Conservation (phyloP, 2,329 filamentous ascomycete species). For the Elsinoe necatrix region DNA sequence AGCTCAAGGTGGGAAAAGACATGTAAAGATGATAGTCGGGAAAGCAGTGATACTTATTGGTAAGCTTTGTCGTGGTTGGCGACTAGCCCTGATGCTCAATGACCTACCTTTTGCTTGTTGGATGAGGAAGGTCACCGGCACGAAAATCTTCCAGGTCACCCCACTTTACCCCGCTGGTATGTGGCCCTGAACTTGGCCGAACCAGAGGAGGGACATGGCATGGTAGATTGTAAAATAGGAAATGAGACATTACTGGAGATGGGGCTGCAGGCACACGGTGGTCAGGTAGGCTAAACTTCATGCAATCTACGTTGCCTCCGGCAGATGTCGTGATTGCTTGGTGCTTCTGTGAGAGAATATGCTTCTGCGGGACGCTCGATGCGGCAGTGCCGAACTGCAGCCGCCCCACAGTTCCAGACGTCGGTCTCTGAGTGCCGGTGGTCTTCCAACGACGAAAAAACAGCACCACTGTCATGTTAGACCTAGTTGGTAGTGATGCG, state of each 20-base stretch:
- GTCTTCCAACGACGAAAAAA: neutral
- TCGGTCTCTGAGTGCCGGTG: neutral
- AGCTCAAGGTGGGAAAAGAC: neutral
- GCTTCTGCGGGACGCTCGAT: neutral
- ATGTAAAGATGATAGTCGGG: neutral
- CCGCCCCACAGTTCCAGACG: neutral
- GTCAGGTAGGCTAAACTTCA: neutral
- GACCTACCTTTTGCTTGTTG: neutral
- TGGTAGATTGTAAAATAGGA: neutral
- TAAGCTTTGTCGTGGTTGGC: neutral
- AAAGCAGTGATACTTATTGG: neutral
- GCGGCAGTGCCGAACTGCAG: neutral
- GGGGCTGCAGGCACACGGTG: neutral
- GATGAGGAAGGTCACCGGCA: constrained; percentile 10
- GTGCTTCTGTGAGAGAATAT: neutral
- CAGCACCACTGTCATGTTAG: no score
- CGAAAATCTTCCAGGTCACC: constrained; percentile 4
- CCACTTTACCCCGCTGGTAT: constrained; percentile 15
- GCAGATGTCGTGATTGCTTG: neutral
- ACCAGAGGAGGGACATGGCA: neutral
- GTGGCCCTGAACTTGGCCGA: constrained; percentile 5
- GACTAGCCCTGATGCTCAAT: neutral
- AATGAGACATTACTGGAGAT: neutral
- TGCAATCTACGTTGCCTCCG: neutral
- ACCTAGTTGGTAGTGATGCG: no score